These are phyloP conservation scores for Fusarium albosuccineum DNA, from an alignment of 2,329 filamentous ascomycete species.

Conservation along the genomic window DNA sequence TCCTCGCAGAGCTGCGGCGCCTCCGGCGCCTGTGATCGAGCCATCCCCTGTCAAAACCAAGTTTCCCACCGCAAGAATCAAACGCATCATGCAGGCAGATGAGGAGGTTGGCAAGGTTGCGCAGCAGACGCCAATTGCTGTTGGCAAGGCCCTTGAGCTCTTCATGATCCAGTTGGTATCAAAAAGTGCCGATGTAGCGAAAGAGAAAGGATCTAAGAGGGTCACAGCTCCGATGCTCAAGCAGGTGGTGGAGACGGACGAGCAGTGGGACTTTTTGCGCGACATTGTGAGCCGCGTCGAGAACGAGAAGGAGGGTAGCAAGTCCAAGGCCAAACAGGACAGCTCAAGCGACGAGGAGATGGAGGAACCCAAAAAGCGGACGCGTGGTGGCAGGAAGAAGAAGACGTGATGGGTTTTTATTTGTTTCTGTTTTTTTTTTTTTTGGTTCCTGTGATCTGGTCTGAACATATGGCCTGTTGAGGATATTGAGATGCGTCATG, in stretches of 20 bases:
- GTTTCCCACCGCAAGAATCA: conserved; percentile 97
- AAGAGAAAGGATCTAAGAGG: conserved; percentile 85
- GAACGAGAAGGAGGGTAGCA: conserved; percentile 63
- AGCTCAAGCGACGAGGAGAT: conserved; percentile 66
- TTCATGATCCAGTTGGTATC: conserved; percentile 97
- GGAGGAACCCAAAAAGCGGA: conserved; percentile 62
- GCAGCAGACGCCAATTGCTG: conserved; percentile 95
- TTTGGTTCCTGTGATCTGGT: conserved; percentile 2
- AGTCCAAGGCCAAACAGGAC: conserved; percentile 61
- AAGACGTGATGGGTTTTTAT: conserved; percentile 51
- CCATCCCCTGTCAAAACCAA: conserved; percentile 89
- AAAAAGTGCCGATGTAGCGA: conserved; percentile 87
- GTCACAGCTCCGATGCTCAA: conserved; percentile 94
- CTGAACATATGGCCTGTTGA: background rate
- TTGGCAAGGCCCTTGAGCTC: conserved; percentile 94
- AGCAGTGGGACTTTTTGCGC: conserved; percentile 92
- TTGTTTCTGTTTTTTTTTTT: background rate
- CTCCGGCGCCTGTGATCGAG: conserved; percentile 59
- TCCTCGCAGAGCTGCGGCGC: conserved; percentile 51
- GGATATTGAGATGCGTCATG: conserved; percentile 38
- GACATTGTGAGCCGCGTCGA: conserved; percentile 91
- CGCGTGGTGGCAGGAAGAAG: conserved; percentile 63
- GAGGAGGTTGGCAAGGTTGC: conserved; percentile 99
- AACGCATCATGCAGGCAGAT: conserved; percentile 99
- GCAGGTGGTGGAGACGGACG: conserved; percentile 86